Conservation (phyloP, 805 yeast genomes). For the Lipomyces chichibuensis region DNA sequence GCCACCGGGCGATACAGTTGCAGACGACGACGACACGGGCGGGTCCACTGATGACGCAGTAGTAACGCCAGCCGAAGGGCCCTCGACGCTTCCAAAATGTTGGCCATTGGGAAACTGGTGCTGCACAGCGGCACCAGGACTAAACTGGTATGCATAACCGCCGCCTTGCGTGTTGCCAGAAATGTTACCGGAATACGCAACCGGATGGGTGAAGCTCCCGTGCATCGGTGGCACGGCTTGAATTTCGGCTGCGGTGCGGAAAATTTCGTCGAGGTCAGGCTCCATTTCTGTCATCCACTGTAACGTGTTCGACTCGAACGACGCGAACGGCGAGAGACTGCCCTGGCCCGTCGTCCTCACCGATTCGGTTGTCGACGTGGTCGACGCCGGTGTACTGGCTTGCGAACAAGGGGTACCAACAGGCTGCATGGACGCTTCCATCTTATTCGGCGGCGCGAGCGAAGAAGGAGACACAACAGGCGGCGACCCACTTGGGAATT, state of each 20-base stretch:
- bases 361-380: conserved; percentile 22
- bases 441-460: not conserved
- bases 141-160: conserved; percentile 36
- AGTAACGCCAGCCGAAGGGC: conserved; percentile 3
- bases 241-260: conserved; percentile 37
- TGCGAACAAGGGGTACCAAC: conserved; percentile 13
- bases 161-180: conserved; percentile 35
- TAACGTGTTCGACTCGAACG: conserved; percentile 35
- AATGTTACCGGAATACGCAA: conserved; percentile 35
- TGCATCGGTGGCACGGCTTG: conserved; percentile 36
- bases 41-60: not conserved
- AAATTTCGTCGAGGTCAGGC: conserved; percentile 37
- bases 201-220: conserved; percentile 34
- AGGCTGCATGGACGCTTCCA: not conserved
- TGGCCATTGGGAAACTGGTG: conserved; percentile 8
- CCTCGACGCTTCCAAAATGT: not conserved
- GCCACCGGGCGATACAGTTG: not conserved
- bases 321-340: conserved; percentile 35
- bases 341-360: conserved; percentile 11
- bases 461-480: conserved; percentile 20
- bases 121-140: conserved; percentile 33
- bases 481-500: conserved; percentile 12
- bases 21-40: not conserved
- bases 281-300: conserved; percentile 39
- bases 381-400: conserved; percentile 32